phyloP scores from a whole-genome alignment of 768 basidiomycete species.

The Leccinellum luteum region DNA sequence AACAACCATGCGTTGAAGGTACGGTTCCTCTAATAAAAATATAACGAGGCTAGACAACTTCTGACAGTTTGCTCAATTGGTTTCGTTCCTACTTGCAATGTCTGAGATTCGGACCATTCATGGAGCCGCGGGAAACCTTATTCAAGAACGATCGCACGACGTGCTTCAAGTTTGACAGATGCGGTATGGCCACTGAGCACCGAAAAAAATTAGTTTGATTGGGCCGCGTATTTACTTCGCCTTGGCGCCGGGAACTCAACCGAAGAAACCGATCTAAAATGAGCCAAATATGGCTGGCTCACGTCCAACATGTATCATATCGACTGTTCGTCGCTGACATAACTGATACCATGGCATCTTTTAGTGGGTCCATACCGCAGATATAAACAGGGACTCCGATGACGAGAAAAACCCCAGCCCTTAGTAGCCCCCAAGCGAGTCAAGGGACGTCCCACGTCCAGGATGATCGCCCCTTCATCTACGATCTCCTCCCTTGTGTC shows the following conservation, averaged over 20 bases:
- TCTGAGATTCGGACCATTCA: neutral
- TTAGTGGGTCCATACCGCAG: neutral
- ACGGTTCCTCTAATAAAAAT: neutral
- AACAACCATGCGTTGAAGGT: neutral
- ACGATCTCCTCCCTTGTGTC: slow-evolving; percentile 2
- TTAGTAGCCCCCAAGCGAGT: slow-evolving; percentile 1
- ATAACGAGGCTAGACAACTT: neutral
- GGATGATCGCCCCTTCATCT: neutral
- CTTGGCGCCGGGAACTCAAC: neutral
- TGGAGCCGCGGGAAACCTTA: neutral
- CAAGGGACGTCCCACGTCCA: neutral
- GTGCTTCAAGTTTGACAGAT: neutral
- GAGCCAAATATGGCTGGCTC: neutral
- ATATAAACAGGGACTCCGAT: slow-evolving; percentile 2
- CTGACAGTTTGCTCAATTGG: neutral
- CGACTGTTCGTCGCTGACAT: neutral
- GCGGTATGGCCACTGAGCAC: neutral
- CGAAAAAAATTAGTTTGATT: neutral
- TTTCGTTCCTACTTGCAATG: neutral
- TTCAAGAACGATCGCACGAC: neutral
- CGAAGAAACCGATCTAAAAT: neutral
- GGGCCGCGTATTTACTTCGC: neutral
- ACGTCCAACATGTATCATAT: neutral
- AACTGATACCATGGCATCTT: neutral
- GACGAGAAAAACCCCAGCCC: neutral